A percentile compares a stretch with the other conserved stretches of the same genome.
These are phyloP conservation scores for Aspergillus ellipticus DNA, from an alignment of 495 filamentous ascomycete genomes.

Conservation along the genomic window DNA sequence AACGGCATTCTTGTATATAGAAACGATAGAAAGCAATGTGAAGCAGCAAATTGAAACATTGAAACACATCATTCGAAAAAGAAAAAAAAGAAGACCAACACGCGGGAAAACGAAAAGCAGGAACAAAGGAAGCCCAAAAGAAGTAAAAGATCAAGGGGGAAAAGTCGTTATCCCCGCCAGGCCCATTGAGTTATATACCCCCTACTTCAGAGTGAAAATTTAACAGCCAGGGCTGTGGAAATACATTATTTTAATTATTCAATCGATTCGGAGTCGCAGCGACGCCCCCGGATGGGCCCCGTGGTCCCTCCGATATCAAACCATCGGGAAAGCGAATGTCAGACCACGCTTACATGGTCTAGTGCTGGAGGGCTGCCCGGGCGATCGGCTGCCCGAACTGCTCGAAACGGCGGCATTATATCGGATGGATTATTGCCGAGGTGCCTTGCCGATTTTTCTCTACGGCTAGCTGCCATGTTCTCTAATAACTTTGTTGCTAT, in stretches of 20 bases:
- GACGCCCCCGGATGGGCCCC: not conserved
- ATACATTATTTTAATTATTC: not conserved
- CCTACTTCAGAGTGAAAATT: too few relatives aligned
- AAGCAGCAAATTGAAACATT: not conserved
- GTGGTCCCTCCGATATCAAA: not conserved
- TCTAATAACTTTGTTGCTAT: too few relatives aligned
- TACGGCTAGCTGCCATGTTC: too few relatives aligned
- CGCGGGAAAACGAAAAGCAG: not conserved
- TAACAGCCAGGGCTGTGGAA: too few relatives aligned
- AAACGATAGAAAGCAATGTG: not conserved
- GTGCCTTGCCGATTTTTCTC: not conserved
- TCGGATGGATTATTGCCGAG: not conserved
- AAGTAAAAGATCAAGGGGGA: not conserved
- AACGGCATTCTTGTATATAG: not conserved
- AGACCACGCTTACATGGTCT: conserved; percentile 4
- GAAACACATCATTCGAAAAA: not conserved
- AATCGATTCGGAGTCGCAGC: not conserved
- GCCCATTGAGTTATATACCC: not conserved
- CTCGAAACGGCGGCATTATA: not conserved
- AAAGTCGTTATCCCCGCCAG: conserved; percentile 3
- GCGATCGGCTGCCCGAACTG: not conserved
- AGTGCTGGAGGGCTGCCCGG: not conserved
- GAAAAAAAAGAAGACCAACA: not conserved
- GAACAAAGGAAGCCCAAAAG: not conserved
- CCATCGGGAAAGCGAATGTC: conserved; percentile 5